These are phyloP conservation scores for Fusarium domesticum DNA, from an alignment of 2,329 filamentous ascomycete species.

Conservation along the genomic window DNA sequence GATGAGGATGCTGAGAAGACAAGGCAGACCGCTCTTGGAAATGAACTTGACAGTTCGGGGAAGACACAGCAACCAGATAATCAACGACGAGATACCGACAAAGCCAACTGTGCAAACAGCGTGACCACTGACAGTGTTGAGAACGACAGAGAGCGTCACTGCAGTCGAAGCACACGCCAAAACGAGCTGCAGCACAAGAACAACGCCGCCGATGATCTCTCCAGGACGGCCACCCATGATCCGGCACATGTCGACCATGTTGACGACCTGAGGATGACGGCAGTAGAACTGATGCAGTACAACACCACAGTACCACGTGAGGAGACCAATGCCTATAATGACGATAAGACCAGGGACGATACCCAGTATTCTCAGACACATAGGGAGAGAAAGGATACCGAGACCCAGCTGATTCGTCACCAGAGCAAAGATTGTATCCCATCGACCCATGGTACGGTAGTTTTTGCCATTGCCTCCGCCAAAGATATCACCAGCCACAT, in stretches of 20 bases:
- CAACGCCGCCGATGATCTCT: no score
- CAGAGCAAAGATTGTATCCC: constrained; percentile 12
- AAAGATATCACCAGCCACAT: constrained; percentile 3
- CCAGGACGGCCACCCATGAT: constrained; percentile 41
- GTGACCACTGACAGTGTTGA: constrained; percentile 5
- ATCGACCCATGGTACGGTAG: constrained; percentile 15
- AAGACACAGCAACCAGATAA: constrained; percentile 3
- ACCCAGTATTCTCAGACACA: constrained; percentile 61
- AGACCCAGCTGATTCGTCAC: constrained; percentile 21
- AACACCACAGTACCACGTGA: constrained; percentile 56
- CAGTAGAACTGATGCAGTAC: constrained; percentile 60
- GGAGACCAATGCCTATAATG: constrained; percentile 58
- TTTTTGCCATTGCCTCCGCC: constrained; percentile 7
- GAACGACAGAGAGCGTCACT: not conserved
- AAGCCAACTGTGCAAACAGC: constrained; percentile 1
- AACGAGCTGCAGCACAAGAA: constrained; percentile 3
- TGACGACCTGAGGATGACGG: constrained; percentile 62
- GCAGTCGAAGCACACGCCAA: constrained; percentile 2
- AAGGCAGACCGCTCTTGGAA: constrained; percentile 5
- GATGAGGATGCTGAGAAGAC: constrained; percentile 2
- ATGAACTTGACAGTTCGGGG: constrained; percentile 5
- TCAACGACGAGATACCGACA: not conserved
- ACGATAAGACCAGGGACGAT: constrained; percentile 64
- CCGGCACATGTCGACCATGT: constrained; percentile 65
- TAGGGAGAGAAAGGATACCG: constrained; percentile 47